phyloP scores from a whole-genome alignment of 495 filamentous ascomycete genomes.

The Xylaria longipes region DNA sequence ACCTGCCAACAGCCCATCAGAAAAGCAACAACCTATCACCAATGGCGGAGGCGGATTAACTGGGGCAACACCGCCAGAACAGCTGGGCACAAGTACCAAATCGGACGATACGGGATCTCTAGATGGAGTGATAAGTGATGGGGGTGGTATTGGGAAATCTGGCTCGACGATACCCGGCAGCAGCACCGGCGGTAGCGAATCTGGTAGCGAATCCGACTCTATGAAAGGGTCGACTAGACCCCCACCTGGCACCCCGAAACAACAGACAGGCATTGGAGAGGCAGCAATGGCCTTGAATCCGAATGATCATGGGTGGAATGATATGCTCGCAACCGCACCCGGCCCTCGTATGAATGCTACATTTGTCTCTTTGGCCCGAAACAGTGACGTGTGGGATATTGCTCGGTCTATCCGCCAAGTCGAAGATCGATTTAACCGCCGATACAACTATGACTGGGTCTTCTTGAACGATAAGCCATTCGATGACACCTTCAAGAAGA shows the following conservation, averaged over 20 bases:
- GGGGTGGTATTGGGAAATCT: constrained; percentile 9
- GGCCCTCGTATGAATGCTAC: constrained; percentile 89
- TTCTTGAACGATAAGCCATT: constrained; percentile 97
- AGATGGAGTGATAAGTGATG: neutral
- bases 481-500: constrained; percentile 87
- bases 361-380: constrained; percentile 93
- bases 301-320: constrained; percentile 53
- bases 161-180: constrained; percentile 25
- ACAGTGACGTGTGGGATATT: constrained; percentile 95
- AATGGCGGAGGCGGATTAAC: constrained; percentile 24
- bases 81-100: constrained; percentile 35
- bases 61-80: neutral
- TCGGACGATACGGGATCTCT: constrained; percentile 25
- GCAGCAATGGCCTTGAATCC: constrained; percentile 54
- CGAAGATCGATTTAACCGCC: constrained; percentile 95
- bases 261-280: constrained; percentile 53
- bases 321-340: constrained; percentile 58
- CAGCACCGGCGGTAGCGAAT: constrained; percentile 22
- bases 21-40: constrained; percentile 45
- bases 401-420: constrained; percentile 91
- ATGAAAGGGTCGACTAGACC: constrained; percentile 40
- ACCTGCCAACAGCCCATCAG: constrained; percentile 18
- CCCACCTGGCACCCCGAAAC: constrained; percentile 43
- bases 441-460: constrained; percentile 98
- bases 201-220: constrained; percentile 28